A percentile compares a stretch with the other conserved stretches of the same genome.
These are phyloP conservation scores for Diaporthe citriasiana DNA, from an alignment of 2,329 filamentous ascomycete species.

Conservation along the genomic window DNA sequence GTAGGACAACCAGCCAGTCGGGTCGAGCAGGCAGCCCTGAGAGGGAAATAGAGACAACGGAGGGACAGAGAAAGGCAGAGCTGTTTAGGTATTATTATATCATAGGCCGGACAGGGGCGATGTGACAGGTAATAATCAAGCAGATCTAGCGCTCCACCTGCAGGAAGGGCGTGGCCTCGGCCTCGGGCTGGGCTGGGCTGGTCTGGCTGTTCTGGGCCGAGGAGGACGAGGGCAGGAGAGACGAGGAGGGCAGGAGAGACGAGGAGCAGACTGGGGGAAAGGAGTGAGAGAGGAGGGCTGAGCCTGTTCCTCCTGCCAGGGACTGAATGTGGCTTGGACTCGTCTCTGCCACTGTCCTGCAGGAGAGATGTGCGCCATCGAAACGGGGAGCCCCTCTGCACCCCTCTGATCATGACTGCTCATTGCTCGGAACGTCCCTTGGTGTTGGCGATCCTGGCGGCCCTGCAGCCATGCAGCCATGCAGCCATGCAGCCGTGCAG, in stretches of 20 bases:
- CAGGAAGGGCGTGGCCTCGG: conserved; percentile 20
- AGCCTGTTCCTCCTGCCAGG: conserved; percentile 17
- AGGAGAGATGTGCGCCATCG: conserved; percentile 11
- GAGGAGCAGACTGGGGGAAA: no score
- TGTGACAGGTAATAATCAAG: background rate
- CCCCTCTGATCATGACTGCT: no score
- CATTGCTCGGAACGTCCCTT: conserved; percentile 9
- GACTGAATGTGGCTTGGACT: conserved; percentile 17
- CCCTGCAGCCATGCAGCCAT: background rate
- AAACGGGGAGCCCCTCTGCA: conserved; percentile 13
- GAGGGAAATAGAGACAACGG: background rate
- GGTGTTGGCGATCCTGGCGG: conserved; percentile 27
- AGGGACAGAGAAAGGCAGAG: background rate
- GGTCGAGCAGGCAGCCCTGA: background rate
- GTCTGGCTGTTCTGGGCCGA: conserved; percentile 1
- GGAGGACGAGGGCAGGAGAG: background rate
- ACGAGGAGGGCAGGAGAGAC: background rate
- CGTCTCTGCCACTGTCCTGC: conserved; percentile 12
- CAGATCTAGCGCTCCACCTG: conserved; percentile 8
- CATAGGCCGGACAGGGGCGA: conserved; percentile 8
- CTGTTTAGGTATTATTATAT: conserved; percentile 17
- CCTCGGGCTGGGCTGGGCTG: conserved; percentile 5
- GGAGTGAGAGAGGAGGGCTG: conserved; percentile 11
- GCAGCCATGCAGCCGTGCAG: conserved; percentile 1
- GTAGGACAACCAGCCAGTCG: conserved; percentile 13